These are phyloP conservation scores for Xerocomellus dryophilus DNA, from an alignment of 768 basidiomycete genomes.

Conservation along the genomic window DNA sequence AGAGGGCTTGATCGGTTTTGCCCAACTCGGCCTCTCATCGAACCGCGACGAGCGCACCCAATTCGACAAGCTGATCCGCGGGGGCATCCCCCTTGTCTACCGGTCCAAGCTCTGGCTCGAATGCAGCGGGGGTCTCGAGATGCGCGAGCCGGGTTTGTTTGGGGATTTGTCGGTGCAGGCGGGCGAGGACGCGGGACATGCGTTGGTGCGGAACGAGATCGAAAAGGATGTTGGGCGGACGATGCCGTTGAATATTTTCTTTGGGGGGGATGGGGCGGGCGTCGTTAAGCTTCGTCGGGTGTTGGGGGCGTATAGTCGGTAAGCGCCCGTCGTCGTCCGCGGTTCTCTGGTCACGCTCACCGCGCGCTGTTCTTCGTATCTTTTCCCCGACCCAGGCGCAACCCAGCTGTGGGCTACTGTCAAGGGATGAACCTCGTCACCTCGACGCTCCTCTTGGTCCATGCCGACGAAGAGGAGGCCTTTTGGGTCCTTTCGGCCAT, in stretches of 20 bases:
- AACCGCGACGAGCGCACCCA: constrained; percentile 70
- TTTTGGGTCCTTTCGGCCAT: constrained; percentile 93
- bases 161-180: constrained; percentile 68
- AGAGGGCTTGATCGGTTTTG: constrained; percentile 86
- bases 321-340: constrained; percentile 23
- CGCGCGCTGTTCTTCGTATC: background rate
- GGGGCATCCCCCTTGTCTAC: constrained; percentile 84
- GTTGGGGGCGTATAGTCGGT: constrained; percentile 90
- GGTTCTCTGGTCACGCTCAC: background rate
- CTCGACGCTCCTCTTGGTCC: constrained; percentile 87
- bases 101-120: constrained; percentile 91
- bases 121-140: constrained; percentile 89
- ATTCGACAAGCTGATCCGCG: constrained; percentile 76
- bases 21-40: constrained; percentile 77
- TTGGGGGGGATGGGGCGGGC: constrained; percentile 94
- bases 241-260: constrained; percentile 94
- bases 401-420: constrained; percentile 90
- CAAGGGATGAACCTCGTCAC: constrained; percentile 96
- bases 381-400: constrained; percentile 55
- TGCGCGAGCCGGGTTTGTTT: constrained; percentile 89
- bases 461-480: constrained; percentile 94
- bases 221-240: constrained; percentile 94
- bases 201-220: constrained; percentile 69
- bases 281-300: constrained; percentile 90
- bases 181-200: constrained; percentile 41